Evolutionary conservation across 345 rosid genomes (phyloP).

Genomic region (Durio zibethinus): DNA sequence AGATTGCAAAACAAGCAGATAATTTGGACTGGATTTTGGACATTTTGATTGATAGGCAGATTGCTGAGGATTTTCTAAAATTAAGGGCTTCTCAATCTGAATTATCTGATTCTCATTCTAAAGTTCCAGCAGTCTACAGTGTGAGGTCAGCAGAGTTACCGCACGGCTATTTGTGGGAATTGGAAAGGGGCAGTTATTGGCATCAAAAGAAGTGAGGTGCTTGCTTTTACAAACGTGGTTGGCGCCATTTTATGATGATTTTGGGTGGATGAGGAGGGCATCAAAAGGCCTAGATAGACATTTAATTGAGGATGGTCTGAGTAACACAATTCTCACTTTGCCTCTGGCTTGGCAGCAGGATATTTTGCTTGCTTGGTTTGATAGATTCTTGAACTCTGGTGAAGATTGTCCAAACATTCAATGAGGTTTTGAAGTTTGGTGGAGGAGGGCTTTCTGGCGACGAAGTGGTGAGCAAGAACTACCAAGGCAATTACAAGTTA

Average conservation of each 20-base stretch:
- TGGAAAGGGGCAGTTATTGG: slow-evolving; percentile 83
- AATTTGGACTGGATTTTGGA: slow-evolving; percentile 93
- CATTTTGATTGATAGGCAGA: slow-evolving; percentile 83
- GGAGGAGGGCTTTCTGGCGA: slow-evolving; percentile 94
- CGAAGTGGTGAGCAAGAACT: slow-evolving; percentile 60
- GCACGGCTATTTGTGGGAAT: slow-evolving; percentile 90
- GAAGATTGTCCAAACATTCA: slow-evolving; percentile 97
- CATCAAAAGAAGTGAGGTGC: slow-evolving; percentile 76
- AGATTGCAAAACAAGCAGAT: slow-evolving; percentile 91
- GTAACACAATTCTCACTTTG: slow-evolving; percentile 86
- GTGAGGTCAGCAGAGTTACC: slow-evolving; percentile 80
- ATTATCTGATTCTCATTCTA: slow-evolving; percentile 59
- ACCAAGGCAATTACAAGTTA: slow-evolving; percentile 48
- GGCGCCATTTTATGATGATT: slow-evolving; percentile 89
- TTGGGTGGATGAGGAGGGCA: slow-evolving; percentile 96
- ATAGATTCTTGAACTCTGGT: slow-evolving; percentile 77
- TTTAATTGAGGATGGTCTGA: slow-evolving; percentile 90
- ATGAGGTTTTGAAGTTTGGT: slow-evolving; percentile 93
- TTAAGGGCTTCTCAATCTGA: slow-evolving; percentile 91
- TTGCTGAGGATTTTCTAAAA: slow-evolving; percentile 81
- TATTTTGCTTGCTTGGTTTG: slow-evolving; percentile 84
- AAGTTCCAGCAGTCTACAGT: slow-evolving; percentile 76
- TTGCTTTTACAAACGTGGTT: slow-evolving; percentile 82
- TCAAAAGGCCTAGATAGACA: slow-evolving; percentile 88
- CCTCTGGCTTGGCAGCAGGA: slow-evolving; percentile 93